Conservation (phyloP, 1,139 yeast species). For the Sugiyamaella novakii region DNA sequence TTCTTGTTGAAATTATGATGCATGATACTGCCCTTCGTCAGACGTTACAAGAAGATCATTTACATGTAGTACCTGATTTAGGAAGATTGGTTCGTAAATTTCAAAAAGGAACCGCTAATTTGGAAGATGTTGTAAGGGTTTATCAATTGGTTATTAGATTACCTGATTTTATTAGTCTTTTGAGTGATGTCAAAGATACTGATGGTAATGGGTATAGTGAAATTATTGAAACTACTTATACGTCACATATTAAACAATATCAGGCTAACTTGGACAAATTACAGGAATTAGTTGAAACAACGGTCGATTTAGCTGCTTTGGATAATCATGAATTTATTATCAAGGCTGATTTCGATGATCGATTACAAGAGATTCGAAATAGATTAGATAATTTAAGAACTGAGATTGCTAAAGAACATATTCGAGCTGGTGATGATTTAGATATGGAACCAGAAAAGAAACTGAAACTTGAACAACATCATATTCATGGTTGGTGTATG, state of each 20-base stretch:
- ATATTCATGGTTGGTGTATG: conserved; percentile 90
- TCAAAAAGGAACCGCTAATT: conserved; percentile 51
- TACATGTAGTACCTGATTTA: conserved; percentile 79
- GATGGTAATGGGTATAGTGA: conserved; percentile 31
- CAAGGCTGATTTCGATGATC: conserved; percentile 85
- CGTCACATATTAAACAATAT: conserved; percentile 55
- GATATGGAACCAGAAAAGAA: conserved; percentile 83
- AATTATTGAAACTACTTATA: conserved; percentile 57
- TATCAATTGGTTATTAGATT: conserved; percentile 74
- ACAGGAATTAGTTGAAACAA: conserved; percentile 86
- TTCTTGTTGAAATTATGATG: conserved; percentile 69
- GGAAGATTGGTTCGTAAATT: conserved; percentile 71
- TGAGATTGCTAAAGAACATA: conserved; percentile 62
- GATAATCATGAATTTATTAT: conserved; percentile 80
- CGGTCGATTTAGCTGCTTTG: conserved; percentile 82
- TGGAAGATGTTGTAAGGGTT: conserved; percentile 89
- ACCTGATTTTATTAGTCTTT: conserved; percentile 63
- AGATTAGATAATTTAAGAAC: conserved; percentile 58
- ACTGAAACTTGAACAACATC: conserved; percentile 84
- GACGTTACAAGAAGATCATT: conserved; percentile 64
- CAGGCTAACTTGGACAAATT: conserved; percentile 61
- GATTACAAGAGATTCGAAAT: conserved; percentile 60
- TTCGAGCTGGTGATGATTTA: conserved; percentile 69
- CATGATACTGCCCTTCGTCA: conserved; percentile 66
- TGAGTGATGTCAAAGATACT: conserved; percentile 45